These are phyloP conservation scores for Sporodiniella umbellata DNA, from an alignment of 371 early-diverging fungal genomes.

Conservation along the genomic window DNA sequence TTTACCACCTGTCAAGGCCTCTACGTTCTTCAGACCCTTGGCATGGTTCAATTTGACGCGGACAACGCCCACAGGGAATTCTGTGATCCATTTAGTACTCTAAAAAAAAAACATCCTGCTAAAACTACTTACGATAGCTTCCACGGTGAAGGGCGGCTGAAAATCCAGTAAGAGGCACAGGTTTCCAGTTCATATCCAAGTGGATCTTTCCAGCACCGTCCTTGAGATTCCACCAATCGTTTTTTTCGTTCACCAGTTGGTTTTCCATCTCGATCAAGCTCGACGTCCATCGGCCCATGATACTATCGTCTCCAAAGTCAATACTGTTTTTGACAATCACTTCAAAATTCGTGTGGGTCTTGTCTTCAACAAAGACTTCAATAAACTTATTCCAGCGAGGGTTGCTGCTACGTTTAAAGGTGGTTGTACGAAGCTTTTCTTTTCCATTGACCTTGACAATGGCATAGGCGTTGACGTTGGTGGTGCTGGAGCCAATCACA, in stretches of 20 bases:
- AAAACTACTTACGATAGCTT: conserved; percentile 18
- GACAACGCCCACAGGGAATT: conserved; percentile 74
- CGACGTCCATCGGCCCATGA: conserved; percentile 21
- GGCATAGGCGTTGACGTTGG: conserved; percentile 33
- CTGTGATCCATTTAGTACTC: conserved; percentile 1
- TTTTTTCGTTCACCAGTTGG: conserved; percentile 25
- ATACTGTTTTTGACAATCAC: conserved; percentile 18
- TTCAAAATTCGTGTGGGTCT: conserved; percentile 12
- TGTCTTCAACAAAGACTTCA: conserved; percentile 29
- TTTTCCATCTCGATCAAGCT: conserved; percentile 20
- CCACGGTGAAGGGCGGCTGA: conserved; percentile 30
- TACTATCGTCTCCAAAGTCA: conserved; percentile 23
- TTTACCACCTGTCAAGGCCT: conserved; percentile 53
- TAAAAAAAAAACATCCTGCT: neutral
- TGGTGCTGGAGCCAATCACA: conserved; percentile 12
- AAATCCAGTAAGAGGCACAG: conserved; percentile 36
- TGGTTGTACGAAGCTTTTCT: conserved; percentile 22
- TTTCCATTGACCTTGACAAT: conserved; percentile 31
- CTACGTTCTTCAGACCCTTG: conserved; percentile 64
- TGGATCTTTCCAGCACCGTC: conserved; percentile 42
- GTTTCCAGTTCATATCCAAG: conserved; percentile 42
- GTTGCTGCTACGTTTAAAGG: conserved; percentile 33
- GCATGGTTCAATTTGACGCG: conserved; percentile 67
- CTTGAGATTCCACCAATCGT: conserved; percentile 40
- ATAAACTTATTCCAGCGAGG: conserved; percentile 40